A percentile compares a stretch with the other conserved stretches of the same genome.
Conservation (phyloP, 208 protist genomes). For the Acanthamoeba polyphaga region DNA sequence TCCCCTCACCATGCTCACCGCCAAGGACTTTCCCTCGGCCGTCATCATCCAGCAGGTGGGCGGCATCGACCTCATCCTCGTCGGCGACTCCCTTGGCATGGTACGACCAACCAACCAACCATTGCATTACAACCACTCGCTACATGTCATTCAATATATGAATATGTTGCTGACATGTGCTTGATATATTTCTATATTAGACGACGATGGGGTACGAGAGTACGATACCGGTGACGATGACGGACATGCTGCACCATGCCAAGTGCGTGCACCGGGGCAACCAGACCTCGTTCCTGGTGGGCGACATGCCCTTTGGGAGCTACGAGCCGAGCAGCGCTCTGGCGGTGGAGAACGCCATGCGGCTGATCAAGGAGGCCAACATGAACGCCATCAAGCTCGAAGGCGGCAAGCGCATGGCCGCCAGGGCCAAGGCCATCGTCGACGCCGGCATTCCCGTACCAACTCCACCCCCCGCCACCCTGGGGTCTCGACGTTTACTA, state of each 20-base stretch:
- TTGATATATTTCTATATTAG: neutral
- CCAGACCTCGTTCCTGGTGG: slow-evolving; percentile 67
- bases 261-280: slow-evolving; percentile 72
- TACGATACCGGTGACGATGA: slow-evolving; percentile 89
- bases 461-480: no score
- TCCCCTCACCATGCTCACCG: slow-evolving; percentile 89
- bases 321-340: slow-evolving; percentile 84
- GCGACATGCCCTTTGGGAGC: slow-evolving; percentile 92
- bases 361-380: slow-evolving; percentile 78
- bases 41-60: slow-evolving; percentile 81
- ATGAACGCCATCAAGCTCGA: slow-evolving; percentile 91
- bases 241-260: slow-evolving; percentile 80
- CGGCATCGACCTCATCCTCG: slow-evolving; percentile 89
- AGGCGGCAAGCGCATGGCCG: slow-evolving; percentile 85
- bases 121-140: no score
- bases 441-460: slow-evolving; percentile 66
- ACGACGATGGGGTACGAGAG: slow-evolving; percentile 86
- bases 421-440: slow-evolving; percentile 81
- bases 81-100: slow-evolving; percentile 92
- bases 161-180: neutral
- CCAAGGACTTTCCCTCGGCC: slow-evolving; percentile 89
- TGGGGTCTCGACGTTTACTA: no score
- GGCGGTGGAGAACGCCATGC: slow-evolving; percentile 81
- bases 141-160: no score
- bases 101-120: slow-evolving; percentile 51